Percentiles rank a stretch among this genome's conserved stretches.
phyloP scores from a whole-genome alignment of 805 yeast genomes.

The Starmerella sp. region DNA sequence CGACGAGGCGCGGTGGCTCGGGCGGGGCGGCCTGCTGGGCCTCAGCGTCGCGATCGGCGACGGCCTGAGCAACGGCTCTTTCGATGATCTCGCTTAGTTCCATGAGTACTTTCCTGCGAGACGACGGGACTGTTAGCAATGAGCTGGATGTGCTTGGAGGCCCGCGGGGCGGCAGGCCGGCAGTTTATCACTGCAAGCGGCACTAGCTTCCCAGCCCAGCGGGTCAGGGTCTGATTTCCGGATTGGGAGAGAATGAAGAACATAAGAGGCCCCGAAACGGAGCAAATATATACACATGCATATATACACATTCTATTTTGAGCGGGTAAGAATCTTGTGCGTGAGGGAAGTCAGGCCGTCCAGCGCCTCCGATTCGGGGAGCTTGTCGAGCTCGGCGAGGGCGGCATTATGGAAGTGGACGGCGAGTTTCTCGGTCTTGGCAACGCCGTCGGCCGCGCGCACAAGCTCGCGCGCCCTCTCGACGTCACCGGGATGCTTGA shows the following conservation, averaged over 20 bases:
- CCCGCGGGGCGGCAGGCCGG: too few relatives aligned
- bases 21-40: not conserved
- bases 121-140: too few relatives aligned
- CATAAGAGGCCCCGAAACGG: not conserved
- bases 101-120: not conserved
- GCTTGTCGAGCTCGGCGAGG: conserved; percentile 45
- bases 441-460: conserved; percentile 57
- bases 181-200: not conserved
- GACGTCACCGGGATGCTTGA: conserved; percentile 70
- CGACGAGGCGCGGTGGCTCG: not conserved
- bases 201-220: not conserved
- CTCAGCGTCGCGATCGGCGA: not conserved
- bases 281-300: not conserved
- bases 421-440: conserved; percentile 65
- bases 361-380: conserved; percentile 85
- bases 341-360: conserved; percentile 79
- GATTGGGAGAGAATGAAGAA: not conserved
- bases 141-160: too few relatives aligned
- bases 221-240: not conserved
- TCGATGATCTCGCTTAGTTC: not conserved
- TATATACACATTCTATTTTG: conserved; percentile 36
- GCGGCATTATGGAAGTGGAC: conserved; percentile 68
- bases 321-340: conserved; percentile 69
- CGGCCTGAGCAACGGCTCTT: not conserved
- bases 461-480: conserved; percentile 72